These are phyloP conservation scores for Saprolegnia diclina DNA, from an alignment of 352 stramenopile genomes.

Conservation along the genomic window DNA sequence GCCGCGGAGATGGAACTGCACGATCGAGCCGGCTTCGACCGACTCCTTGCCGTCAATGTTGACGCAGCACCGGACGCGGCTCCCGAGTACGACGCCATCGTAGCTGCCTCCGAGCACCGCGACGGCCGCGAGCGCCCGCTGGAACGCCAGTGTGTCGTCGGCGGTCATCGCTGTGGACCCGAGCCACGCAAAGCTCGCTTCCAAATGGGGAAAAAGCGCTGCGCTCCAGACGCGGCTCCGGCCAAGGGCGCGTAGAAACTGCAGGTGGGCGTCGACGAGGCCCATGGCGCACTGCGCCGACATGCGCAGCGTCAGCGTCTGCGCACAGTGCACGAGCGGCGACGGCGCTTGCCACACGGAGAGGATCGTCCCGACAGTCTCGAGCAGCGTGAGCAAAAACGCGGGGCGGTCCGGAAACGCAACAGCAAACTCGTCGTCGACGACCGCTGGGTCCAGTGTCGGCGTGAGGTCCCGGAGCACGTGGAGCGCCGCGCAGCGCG, in stretches of 20 bases:
- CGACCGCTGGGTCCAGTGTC: constrained; percentile 34
- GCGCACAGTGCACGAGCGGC: neutral
- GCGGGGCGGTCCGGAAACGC: constrained; percentile 27
- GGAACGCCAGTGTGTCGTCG: constrained; percentile 21
- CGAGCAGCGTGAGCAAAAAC: constrained; percentile 31
- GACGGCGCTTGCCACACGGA: neutral
- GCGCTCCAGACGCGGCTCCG: constrained; percentile 28
- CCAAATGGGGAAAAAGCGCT: neutral
- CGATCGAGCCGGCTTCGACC: constrained; percentile 60
- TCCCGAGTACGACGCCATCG: constrained; percentile 42
- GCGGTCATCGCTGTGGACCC: neutral
- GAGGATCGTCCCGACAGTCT: constrained; percentile 11
- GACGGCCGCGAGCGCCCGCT: constrained; percentile 38
- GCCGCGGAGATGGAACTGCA: constrained; percentile 48
- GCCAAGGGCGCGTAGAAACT: constrained; percentile 37
- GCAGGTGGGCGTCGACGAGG: constrained; percentile 43
- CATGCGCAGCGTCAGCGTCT: constrained; percentile 35
- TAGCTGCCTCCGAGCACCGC: constrained; percentile 55
- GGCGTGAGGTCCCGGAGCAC: constrained; percentile 44
- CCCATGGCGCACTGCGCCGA: constrained; percentile 43
- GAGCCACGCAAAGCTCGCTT: neutral
- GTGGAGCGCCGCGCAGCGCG: constrained; percentile 39
- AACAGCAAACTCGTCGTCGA: constrained; percentile 37
- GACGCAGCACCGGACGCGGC: constrained; percentile 63
- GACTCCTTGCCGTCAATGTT: constrained; percentile 73